These are phyloP conservation scores for Fusarium concolor DNA, from an alignment of 2,329 filamentous ascomycete genomes.

Conservation along the genomic window DNA sequence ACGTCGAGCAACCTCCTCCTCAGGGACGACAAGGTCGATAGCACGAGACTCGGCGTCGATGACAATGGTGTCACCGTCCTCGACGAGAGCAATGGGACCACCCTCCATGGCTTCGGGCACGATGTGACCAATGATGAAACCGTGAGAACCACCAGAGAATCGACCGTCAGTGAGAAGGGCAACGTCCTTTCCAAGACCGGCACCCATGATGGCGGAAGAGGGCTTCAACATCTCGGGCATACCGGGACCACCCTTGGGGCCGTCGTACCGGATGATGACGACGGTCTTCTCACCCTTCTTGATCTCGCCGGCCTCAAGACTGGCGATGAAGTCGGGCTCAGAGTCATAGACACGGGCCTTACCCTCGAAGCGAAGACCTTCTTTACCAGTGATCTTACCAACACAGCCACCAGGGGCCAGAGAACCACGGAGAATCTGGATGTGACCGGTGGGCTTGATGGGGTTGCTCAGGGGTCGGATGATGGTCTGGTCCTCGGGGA, in stretches of 20 bases:
- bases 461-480: conserved; percentile 84
- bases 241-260: conserved; percentile 90
- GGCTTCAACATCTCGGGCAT: conserved; percentile 98
- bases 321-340: conserved; percentile 82
- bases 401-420: conserved; percentile 88
- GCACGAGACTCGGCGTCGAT: conserved; percentile 83
- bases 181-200: conserved; percentile 80
- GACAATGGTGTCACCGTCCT: conserved; percentile 81
- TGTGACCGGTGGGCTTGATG: conserved; percentile 87
- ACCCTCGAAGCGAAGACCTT: conserved; percentile 84
- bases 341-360: conserved; percentile 87
- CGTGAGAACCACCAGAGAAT: conserved; percentile 85
- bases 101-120: conserved; percentile 89
- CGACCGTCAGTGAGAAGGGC: conserved; percentile 80
- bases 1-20: conserved; percentile 71
- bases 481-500: conserved; percentile 81
- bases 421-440: conserved; percentile 88
- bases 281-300: conserved; percentile 90
- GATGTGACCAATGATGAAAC: conserved; percentile 88
- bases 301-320: conserved; percentile 80
- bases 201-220: conserved; percentile 92
- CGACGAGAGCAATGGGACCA: conserved; percentile 85
- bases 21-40: conserved; percentile 74
- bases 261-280: conserved; percentile 91
- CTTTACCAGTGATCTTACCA: conserved; percentile 94